Evolutionary conservation across 495 filamentous ascomycete genomes (phyloP), one percentile per base, ranked within the genome.

Genomic region (Hypoxylon intermedium): DNA sequence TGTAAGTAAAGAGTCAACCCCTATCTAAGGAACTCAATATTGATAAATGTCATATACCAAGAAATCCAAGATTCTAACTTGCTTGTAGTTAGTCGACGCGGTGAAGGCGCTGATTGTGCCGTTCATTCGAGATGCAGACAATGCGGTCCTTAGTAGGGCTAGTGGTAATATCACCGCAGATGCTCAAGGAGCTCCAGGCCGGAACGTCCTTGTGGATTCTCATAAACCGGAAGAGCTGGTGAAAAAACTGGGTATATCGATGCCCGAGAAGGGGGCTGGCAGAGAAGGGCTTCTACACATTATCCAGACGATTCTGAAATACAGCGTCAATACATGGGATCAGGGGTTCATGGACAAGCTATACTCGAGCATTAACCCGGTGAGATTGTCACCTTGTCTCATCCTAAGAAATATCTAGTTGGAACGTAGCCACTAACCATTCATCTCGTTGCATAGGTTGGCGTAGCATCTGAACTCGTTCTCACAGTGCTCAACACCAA

Each of bases 291-390:
- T 97, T 45, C 72, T 93, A 16, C 70, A 83, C 18, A 74, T 83
- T 2, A 78, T 93, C 21, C 74, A 84, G 57, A 81, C 85, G 62
- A 77, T 95, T 26, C 78, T 97, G 47, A 79, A 82, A 47, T 90
- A 94, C 76, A 89, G 85, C 43, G 93, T 97, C 65, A 98, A 98
- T 74, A 97, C 93, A 26, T 98, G 93, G 93, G 88, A 93, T 72
- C 91, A 93, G 68, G 94, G 93, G 6, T 97, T 98, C 75, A 74
- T 97, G 70, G 91, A 96, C 74, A 96, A 96, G 77, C 77, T 96
- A 26, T 97, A 96, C 72, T 87, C 88, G 16, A 87, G 85, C 45
- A 94, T 90, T 20, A 92, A 94, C 73, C 86, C 92, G 12, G 89
- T 87, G 62, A 31, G 82, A n/a, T n/a, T 65, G 24, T 26, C 16